phyloP scores from a whole-genome alignment of 116 monocot species.

The Phalaenopsis hybrid region DNA sequence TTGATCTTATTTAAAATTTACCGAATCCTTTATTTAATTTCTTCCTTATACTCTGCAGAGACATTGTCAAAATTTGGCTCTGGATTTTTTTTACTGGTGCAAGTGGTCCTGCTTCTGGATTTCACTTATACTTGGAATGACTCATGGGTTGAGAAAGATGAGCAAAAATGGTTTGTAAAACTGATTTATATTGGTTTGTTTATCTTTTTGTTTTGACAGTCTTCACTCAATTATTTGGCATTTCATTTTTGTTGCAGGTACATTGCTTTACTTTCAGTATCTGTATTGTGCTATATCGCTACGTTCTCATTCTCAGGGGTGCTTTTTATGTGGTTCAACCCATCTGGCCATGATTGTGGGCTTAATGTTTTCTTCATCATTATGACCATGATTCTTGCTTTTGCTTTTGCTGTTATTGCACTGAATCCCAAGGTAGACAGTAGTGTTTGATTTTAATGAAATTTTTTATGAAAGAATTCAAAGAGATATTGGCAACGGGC shows the following conservation, averaged over 20 bases:
- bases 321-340: conserved; percentile 90
- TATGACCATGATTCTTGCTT: conserved; percentile 81
- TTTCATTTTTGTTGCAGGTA: conserved; percentile 49
- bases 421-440: conserved; percentile 70
- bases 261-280: conserved; percentile 60
- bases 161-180: conserved; percentile 72
- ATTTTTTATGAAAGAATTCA: background rate
- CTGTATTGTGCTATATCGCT: conserved; percentile 69
- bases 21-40: background rate
- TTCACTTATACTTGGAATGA: conserved; percentile 86
- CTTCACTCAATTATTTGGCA: conserved; percentile 1
- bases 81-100: conserved; percentile 87
- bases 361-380: conserved; percentile 92
- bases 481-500: background rate
- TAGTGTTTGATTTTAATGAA: background rate
- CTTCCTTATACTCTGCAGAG: conserved; percentile 30
- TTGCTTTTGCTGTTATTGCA: conserved; percentile 68
- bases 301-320: conserved; percentile 68
- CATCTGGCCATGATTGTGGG: conserved; percentile 80
- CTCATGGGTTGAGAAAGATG: conserved; percentile 87
- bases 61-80: conserved; percentile 91
- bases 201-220: conserved; percentile 2
- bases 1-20: background rate
- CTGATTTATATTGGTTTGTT: background rate
- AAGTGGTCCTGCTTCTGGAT: conserved; percentile 77